Percentiles rank a stretch among this genome's conserved stretches.
phyloP scores from a whole-genome alignment of 2,329 filamentous ascomycete genomes.

The Tolypocladium tundrense region DNA sequence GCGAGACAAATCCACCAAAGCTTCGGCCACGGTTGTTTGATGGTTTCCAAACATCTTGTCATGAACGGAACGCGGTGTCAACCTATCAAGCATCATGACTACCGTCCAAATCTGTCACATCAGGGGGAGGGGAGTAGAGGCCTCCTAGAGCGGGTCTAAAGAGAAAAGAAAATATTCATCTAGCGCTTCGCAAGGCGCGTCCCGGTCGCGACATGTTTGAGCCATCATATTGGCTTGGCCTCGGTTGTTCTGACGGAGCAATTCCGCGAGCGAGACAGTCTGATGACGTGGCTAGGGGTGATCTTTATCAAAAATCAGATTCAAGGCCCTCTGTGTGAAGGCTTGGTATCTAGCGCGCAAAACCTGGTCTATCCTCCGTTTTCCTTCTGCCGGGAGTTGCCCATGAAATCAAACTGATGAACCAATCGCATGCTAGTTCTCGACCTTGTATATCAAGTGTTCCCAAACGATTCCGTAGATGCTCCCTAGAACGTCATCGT shows the following conservation, averaged over 20 bases:
- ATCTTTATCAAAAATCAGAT: not conserved
- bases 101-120: not conserved
- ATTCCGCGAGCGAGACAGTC: not conserved
- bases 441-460: not conserved
- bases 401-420: not conserved
- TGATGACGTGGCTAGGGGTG: not conserved
- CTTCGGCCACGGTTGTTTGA: not conserved
- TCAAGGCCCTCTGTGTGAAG: not conserved
- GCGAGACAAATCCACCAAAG: not conserved
- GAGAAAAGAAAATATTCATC: not conserved
- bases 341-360: not conserved
- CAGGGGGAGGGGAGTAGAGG: no score
- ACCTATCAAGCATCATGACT: not conserved
- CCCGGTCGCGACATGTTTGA: not conserved
- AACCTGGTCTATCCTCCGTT: not conserved
- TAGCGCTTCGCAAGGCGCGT: not conserved
- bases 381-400: not conserved
- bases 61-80: not conserved
- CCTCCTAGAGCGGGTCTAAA: not conserved
- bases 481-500: not conserved
- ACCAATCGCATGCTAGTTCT: not conserved
- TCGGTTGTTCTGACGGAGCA: not conserved
- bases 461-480: not conserved
- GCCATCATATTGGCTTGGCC: not conserved
- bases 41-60: not conserved